These are phyloP conservation scores for Solanum hybrid DNA, from an alignment of 305 asterid species.

Conservation along the genomic window DNA sequence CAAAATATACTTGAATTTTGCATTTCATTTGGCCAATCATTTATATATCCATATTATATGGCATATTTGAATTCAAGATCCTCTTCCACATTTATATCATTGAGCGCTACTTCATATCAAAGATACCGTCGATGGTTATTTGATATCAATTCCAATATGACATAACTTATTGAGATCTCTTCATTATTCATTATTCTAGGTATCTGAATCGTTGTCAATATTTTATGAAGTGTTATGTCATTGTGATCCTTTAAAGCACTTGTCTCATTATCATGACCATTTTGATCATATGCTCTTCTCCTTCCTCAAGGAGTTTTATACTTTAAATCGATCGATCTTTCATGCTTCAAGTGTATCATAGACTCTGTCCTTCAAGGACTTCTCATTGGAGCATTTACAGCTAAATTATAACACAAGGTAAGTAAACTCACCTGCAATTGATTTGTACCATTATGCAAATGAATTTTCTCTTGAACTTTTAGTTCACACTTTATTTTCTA, in stretches of 20 bases:
- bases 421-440: background rate
- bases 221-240: background rate
- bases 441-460: background rate
- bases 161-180: background rate
- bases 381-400: background rate
- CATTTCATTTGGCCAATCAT: background rate
- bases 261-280: background rate
- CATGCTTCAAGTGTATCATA: background rate
- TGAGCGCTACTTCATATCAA: background rate
- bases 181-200: background rate
- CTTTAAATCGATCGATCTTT: background rate
- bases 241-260: background rate
- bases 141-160: background rate
- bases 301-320: background rate
- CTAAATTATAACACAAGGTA: background rate
- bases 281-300: too few species aligned
- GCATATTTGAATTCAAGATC: background rate
- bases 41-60: background rate
- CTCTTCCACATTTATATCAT: background rate
- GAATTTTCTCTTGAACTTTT: background rate
- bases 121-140: background rate
- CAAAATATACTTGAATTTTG: background rate
- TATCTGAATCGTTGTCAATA: too few species aligned
- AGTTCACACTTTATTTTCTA: background rate
- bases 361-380: background rate